Evolutionary conservation across 1,284 basidiomycete genomes (phyloP).

Genomic region (Ganoderma resinaceum): DNA sequence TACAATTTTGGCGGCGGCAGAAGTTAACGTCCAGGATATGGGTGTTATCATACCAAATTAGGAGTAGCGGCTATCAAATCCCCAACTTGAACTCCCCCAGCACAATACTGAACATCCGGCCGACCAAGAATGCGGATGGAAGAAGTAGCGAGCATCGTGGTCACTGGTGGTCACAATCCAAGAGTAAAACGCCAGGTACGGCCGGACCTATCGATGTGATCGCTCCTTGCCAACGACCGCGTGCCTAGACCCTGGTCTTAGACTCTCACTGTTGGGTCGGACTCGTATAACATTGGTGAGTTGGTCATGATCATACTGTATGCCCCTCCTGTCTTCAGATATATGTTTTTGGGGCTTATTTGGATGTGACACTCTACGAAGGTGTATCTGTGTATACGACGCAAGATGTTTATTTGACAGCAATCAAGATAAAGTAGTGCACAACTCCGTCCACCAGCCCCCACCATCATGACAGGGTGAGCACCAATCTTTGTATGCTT

Average conservation of each 20-base stretch:
- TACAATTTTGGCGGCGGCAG: conserved; percentile 8
- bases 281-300: neutral
- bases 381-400: too few relatives aligned
- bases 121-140: neutral
- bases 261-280: neutral
- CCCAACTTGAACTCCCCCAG: neutral
- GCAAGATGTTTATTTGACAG: too few relatives aligned
- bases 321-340: neutral
- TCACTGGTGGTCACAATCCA: neutral
- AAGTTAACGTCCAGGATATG: neutral
- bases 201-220: neutral
- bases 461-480: too few relatives aligned
- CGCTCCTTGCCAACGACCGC: neutral
- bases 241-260: neutral
- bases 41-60: conserved; percentile 21
- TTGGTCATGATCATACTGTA: neutral
- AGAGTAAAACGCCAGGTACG: neutral
- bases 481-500: too few relatives aligned
- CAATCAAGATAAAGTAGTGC: too few relatives aligned
- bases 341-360: neutral
- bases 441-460: too few relatives aligned
- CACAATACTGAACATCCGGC: neutral
- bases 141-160: neutral
- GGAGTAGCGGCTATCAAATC: conserved; percentile 5
- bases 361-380: too few relatives aligned